Evolutionary conservation across 345 rosid genomes (phyloP).

Genomic region (Passiflora organensis): DNA sequence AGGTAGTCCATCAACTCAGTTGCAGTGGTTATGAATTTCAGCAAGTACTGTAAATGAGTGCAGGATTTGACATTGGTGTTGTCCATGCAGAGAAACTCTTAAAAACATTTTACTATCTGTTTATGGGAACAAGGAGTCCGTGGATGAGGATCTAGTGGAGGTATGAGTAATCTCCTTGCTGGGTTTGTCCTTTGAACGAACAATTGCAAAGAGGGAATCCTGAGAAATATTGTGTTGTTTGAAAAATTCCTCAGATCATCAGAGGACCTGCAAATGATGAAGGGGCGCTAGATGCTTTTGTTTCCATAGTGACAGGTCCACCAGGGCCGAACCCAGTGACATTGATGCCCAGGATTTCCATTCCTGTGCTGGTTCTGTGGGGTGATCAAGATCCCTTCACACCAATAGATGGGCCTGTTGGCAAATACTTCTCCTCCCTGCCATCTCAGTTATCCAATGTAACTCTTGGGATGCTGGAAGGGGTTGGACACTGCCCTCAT

Average conservation of each 20-base stretch:
- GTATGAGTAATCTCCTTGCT: slow-evolving; percentile 24
- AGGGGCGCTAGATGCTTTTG: slow-evolving; percentile 86
- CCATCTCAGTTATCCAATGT: slow-evolving; percentile 56
- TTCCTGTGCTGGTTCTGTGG: slow-evolving; percentile 74
- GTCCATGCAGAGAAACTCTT: slow-evolving; percentile 53
- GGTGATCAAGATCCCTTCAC: slow-evolving; percentile 84
- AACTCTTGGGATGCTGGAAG: slow-evolving; percentile 52
- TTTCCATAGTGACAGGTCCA: slow-evolving; percentile 85
- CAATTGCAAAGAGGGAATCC: too few species aligned
- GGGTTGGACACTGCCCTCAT: slow-evolving; percentile 88
- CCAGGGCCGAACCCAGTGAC: slow-evolving; percentile 76
- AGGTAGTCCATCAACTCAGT: slow-evolving; percentile 33
- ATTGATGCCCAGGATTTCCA: slow-evolving; percentile 47
- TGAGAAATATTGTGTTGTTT: background rate
- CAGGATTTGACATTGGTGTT: background rate
- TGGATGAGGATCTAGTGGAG: slow-evolving; percentile 79
- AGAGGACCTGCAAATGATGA: slow-evolving; percentile 70
- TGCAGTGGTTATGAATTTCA: background rate
- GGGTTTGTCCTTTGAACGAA: too few species aligned
- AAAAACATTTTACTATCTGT: slow-evolving; percentile 58
- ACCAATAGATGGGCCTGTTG: slow-evolving; percentile 84
- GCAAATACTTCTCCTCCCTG: slow-evolving; percentile 62
- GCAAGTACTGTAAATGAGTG: background rate
- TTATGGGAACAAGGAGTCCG: slow-evolving; percentile 69
- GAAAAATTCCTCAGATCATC: slow-evolving; percentile 55